Percentiles rank a stretch among this genome's conserved stretches.
Evolutionary conservation across 208 protist genomes (phyloP).

Genomic region (Herpetomonas tarakana): DNA sequence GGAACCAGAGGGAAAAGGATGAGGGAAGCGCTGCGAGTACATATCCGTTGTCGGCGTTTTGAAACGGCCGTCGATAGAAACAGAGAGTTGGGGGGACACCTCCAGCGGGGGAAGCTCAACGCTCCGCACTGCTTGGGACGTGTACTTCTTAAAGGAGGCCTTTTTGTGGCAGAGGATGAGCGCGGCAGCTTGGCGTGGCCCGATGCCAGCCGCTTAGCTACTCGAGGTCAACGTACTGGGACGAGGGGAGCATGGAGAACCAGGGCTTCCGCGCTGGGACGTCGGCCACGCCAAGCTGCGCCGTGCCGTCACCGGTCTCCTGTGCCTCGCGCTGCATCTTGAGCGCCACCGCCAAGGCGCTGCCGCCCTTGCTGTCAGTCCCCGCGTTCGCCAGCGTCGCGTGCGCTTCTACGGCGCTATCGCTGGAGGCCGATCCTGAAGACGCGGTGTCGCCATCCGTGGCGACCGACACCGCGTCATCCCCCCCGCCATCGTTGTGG

Average conservation of each 20-base stretch:
- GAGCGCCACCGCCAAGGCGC: neutral
- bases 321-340: slow-evolving; percentile 1
- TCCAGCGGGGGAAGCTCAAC: too few relatives aligned
- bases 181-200: too few relatives aligned
- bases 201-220: neutral
- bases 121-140: too few relatives aligned
- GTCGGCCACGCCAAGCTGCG: neutral
- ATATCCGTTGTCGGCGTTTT: too few relatives aligned
- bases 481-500: neutral
- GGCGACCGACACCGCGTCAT: neutral
- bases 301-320: neutral
- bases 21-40: too few relatives aligned
- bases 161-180: too few relatives aligned
- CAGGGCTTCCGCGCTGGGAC: neutral
- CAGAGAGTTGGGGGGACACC: too few relatives aligned
- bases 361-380: neutral
- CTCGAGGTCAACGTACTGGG: slow-evolving; percentile 6
- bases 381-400: neutral
- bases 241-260: slow-evolving; percentile 6
- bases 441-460: neutral
- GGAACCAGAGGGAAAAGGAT: too few relatives aligned
- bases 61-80: too few relatives aligned
- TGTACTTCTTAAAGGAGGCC: too few relatives aligned
- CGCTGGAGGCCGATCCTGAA: neutral
- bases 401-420: neutral